Base-by-base conservation (phyloP, 495 filamentous ascomycete genomes). In the Massariosphaeria phaeospora region DNA sequence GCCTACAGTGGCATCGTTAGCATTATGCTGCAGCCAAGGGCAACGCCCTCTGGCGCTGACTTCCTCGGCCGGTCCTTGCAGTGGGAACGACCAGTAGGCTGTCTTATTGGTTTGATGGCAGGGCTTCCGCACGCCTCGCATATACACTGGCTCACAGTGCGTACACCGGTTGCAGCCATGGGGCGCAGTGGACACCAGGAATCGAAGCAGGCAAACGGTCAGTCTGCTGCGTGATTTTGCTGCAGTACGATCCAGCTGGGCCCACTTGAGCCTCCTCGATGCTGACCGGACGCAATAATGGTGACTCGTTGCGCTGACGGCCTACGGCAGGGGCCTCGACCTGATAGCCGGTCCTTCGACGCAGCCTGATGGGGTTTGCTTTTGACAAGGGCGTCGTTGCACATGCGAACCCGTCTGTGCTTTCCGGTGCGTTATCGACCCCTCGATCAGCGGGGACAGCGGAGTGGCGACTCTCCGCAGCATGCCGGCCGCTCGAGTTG, bases 151-250 rank as follows among this genome's bases (percentile, higher is more conserved):
- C 20, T 25, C 24, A 4, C 15, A 42, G 4, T 21, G 2, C 43
- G n/a, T n/a, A 48, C 43, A 55, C 52, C 52, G 52, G 52, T 1
- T 6, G 25, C 23, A 29, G 43, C 52, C 42, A 38, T n/a, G n/a
- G 43, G 42, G 18, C 17, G 31, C 15, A 10, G 10, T 9, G 52
- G 42, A 29, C 10, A 9, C 21, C 27, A 30, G 6, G 46, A 8
- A 12, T 2, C 15, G n/a, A 40, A 30, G 21, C 21, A 39, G 52
- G 42, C 52, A 48, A 45, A 40, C 11, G 9, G 12, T 45, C 20
- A 6, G 52, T 43, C 26, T 39, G 4, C 25, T 13, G 34, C 20
- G 36, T 7, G 7, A 13, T 29, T 41, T 42, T 7, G 36, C 23
- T 41, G 48, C 34, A 24, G 5, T 29, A 30, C 33, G 18, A 15